Evolutionary conservation across 441 rosid species (phyloP).

Genomic region (Caryocar brasiliense): DNA sequence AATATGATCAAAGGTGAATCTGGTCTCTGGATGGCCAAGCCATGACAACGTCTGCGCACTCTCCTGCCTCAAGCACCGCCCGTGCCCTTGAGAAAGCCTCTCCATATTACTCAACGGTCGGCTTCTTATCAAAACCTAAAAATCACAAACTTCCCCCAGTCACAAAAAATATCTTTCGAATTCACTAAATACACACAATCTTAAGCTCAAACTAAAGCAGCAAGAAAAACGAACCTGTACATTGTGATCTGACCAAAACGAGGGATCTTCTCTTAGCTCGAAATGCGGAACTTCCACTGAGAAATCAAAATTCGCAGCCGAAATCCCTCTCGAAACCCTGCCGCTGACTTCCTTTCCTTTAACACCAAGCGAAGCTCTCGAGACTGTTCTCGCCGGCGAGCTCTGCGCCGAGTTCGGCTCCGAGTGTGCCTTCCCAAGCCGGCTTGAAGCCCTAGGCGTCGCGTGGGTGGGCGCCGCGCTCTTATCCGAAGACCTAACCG

Average conservation of each 20-base stretch:
- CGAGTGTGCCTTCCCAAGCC: slow-evolving; percentile 38
- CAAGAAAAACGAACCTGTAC: slow-evolving; percentile 51
- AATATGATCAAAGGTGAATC: slow-evolving; percentile 87
- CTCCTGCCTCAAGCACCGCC: slow-evolving; percentile 70
- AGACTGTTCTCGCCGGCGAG: slow-evolving; percentile 58
- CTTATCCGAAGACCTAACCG: slow-evolving; percentile 26
- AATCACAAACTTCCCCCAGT: not conserved
- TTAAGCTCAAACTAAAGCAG: too few relatives aligned
- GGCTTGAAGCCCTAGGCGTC: slow-evolving; percentile 39
- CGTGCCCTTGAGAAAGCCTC: slow-evolving; percentile 53
- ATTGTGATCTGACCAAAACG: slow-evolving; percentile 77
- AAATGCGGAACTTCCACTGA: slow-evolving; percentile 43
- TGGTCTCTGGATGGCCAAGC: slow-evolving; percentile 86
- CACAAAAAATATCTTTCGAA: too few relatives aligned
- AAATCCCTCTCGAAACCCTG: slow-evolving; percentile 44
- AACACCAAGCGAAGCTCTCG: slow-evolving; percentile 52
- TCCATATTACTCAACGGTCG: slow-evolving; percentile 64
- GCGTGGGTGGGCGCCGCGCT: too few relatives aligned
- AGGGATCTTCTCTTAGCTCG: slow-evolving; percentile 59
- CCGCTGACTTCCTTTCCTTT: slow-evolving; percentile 44
- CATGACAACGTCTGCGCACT: slow-evolving; percentile 59
- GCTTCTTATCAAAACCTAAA: slow-evolving; percentile 74
- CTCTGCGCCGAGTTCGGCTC: slow-evolving; percentile 73
- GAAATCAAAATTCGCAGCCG: slow-evolving; percentile 27
- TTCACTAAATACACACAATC: too few relatives aligned